phyloP scores from a whole-genome alignment of 192 early-diverging fungal species.

The Obelidium mucronatum region DNA sequence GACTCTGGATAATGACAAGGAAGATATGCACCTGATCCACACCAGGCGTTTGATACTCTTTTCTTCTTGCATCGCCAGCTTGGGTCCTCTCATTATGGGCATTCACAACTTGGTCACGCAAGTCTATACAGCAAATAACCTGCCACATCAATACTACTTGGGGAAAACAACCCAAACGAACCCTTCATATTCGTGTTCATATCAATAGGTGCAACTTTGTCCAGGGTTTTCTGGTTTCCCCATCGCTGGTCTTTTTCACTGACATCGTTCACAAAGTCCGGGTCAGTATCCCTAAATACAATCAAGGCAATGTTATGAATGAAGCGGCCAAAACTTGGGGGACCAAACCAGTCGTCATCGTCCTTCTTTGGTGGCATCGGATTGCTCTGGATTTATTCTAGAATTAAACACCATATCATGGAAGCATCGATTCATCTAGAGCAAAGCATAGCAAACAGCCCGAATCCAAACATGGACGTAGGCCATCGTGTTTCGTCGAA shows the following conservation, averaged over 20 bases:
- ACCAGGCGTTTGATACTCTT: constrained; percentile 42
- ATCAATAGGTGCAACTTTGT: neutral
- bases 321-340: neutral
- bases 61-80: constrained; percentile 1
- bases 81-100: neutral
- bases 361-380: constrained; percentile 11
- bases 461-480: no score
- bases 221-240: constrained; percentile 55
- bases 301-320: neutral
- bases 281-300: constrained; percentile 38
- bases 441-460: no score
- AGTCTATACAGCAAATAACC: no score
- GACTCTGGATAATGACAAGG: no score
- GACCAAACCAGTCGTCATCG: constrained; percentile 12
- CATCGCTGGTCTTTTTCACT: constrained; percentile 51
- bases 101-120: constrained; percentile 25
- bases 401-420: neutral
- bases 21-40: no score
- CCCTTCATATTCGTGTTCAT: constrained; percentile 39
- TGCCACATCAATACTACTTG: neutral
- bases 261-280: constrained; percentile 58
- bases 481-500: neutral
- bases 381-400: neutral
- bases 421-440: neutral
- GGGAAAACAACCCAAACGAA: no score